Conservation (phyloP, 2,329 filamentous ascomycete species). For the Beauveria pseudobassiana region DNA sequence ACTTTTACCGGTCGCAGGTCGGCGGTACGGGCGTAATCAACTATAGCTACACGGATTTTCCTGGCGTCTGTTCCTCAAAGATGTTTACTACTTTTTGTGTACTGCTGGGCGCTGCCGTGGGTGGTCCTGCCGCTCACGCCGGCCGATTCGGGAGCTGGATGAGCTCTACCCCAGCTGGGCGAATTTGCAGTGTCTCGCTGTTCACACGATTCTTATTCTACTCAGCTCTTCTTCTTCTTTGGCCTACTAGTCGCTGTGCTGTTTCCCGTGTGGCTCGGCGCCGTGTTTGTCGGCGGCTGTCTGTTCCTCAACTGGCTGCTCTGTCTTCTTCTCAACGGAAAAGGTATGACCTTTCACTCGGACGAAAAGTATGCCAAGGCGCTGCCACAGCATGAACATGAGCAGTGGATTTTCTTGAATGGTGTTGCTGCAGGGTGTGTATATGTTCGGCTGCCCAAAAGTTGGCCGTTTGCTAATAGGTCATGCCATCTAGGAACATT, state of each 20-base stretch:
- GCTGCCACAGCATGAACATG: slow-evolving; percentile 45
- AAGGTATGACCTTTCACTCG: slow-evolving; percentile 40
- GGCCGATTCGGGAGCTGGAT: slow-evolving; percentile 46
- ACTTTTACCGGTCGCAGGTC: slow-evolving; percentile 52
- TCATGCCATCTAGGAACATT: slow-evolving; percentile 41
- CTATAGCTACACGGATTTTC: slow-evolving; percentile 53
- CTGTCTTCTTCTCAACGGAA: slow-evolving; percentile 45
- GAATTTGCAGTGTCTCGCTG: slow-evolving; percentile 49
- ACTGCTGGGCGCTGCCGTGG: slow-evolving; percentile 50
- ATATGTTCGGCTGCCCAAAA: neutral
- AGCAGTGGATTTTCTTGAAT: slow-evolving; percentile 77
- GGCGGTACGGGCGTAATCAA: slow-evolving; percentile 50
- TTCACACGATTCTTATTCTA: slow-evolving; percentile 52
- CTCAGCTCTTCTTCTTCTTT: slow-evolving; percentile 54
- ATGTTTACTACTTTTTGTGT: slow-evolving; percentile 50
- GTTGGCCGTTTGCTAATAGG: slow-evolving; percentile 11
- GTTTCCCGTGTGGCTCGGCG: slow-evolving; percentile 42
- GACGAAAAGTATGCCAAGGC: slow-evolving; percentile 44
- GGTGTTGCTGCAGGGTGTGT: slow-evolving; percentile 58
- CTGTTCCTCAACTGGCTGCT: slow-evolving; percentile 43
- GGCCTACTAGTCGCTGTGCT: slow-evolving; percentile 43
- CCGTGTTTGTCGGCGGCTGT: slow-evolving; percentile 33
- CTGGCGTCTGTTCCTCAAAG: slow-evolving; percentile 41
- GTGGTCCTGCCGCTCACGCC: slow-evolving; percentile 52
- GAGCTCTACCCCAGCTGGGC: slow-evolving; percentile 53